phyloP scores from a whole-genome alignment of 345 rosid species.

The Linum lewisii region DNA sequence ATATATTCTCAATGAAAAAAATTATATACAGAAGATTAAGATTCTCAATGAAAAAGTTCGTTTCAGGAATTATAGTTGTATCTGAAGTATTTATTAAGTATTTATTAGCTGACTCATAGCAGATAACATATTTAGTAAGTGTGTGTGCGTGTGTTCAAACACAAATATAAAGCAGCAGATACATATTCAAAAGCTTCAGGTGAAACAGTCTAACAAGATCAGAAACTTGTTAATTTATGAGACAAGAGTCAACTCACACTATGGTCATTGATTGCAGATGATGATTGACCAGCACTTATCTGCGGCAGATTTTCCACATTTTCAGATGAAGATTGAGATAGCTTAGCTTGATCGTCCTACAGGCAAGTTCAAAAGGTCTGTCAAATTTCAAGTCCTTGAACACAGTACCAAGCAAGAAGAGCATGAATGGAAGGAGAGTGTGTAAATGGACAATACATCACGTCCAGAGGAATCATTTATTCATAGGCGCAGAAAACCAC shows the following conservation, averaged over 20 bases:
- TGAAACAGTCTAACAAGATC: not conserved
- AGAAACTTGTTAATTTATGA: not conserved
- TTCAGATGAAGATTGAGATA: slow-evolving; percentile 24
- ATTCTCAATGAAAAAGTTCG: too few relatives aligned
- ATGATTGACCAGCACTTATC: slow-evolving; percentile 19
- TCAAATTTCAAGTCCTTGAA: not conserved
- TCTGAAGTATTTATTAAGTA: too few relatives aligned
- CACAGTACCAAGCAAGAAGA: not conserved
- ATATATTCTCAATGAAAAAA: too few relatives aligned
- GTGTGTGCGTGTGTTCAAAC: not conserved
- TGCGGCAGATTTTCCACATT: slow-evolving; percentile 18
- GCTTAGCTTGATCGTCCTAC: slow-evolving; percentile 28
- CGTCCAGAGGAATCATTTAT: not conserved
- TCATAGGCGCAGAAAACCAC: not conserved
- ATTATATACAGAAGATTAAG: too few relatives aligned
- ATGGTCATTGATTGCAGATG: slow-evolving; percentile 15
- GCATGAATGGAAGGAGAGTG: too few relatives aligned
- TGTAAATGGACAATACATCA: too few relatives aligned
- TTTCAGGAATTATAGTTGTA: not conserved
- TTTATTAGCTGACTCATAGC: not conserved
- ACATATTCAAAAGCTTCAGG: not conserved
- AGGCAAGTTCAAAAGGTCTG: slow-evolving; percentile 6
- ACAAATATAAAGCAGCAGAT: slow-evolving; percentile 3
- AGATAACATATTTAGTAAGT: not conserved
- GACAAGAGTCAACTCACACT: slow-evolving; percentile 22